Conservation (phyloP, 352 stramenopile species). For the Phytophthora cryptogea region DNA sequence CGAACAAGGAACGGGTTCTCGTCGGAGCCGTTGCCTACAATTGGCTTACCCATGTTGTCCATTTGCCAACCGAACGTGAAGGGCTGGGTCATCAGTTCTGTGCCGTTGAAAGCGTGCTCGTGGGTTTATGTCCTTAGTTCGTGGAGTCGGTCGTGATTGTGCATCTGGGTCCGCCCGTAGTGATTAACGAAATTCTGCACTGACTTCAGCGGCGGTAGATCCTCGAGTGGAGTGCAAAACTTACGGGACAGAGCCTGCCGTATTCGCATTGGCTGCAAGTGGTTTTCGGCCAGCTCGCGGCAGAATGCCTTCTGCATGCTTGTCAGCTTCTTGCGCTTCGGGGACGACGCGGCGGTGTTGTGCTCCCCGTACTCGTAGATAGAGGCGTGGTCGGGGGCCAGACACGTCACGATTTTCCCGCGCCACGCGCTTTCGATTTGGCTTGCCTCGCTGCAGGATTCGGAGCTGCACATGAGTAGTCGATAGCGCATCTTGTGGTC, state of each 20-base stretch:
- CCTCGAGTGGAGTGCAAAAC: neutral
- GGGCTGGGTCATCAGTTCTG: neutral
- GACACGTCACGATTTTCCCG: neutral
- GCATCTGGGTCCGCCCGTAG: neutral
- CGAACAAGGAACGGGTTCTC: slow-evolving; percentile 7
- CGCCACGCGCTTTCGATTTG: neutral
- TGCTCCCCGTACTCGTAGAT: neutral
- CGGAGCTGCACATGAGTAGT: neutral
- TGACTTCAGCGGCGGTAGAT: too few relatives aligned
- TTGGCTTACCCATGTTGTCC: neutral
- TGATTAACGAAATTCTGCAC: too few relatives aligned
- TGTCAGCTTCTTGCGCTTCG: neutral
- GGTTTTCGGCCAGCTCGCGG: too few relatives aligned
- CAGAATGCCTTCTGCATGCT: too few relatives aligned
- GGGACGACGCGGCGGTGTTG: neutral
- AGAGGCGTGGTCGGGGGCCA: neutral
- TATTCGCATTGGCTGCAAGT: too few relatives aligned
- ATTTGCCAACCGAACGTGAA: slow-evolving; percentile 7
- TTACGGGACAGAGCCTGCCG: too few relatives aligned
- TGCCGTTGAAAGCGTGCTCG: neutral
- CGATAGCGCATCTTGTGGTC: slow-evolving; percentile 1
- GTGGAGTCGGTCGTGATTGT: neutral
- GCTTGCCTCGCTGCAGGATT: neutral
- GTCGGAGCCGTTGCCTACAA: slow-evolving; percentile 2
- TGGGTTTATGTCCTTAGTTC: neutral